Base-by-base conservation (phyloP, 2,329 filamentous ascomycete genomes). In the Sclerotinia spermophila region DNA sequence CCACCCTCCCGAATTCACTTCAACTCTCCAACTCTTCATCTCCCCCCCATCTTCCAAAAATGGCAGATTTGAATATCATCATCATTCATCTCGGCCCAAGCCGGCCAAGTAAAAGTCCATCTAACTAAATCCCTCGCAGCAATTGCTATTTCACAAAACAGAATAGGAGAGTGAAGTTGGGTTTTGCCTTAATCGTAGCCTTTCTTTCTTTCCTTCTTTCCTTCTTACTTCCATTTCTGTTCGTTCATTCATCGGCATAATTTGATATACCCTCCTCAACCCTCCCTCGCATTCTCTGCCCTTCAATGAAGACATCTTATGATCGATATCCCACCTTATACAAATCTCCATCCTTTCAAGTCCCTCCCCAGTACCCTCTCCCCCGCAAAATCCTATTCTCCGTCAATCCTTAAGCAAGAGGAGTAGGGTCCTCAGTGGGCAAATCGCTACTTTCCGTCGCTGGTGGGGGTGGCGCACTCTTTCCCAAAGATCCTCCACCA, bases 401-500 rank as follows among this genome's bases (percentile, higher is more conserved):
- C 2, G 30, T 53, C 21, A 7, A 30, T 27, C 10, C 3, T 42
- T 53, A 66, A 15, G 45, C 65, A 67, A 67, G 38, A 27, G 62
- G 62, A 19, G 11, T 60, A 42, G 61, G 51, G 15, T 58, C 40
- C n/a, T 70, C 68, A 21, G 61, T 71, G 15, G 78, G 77, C 30
- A 56, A 73, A 69, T 76, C 74, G 19, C 75, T 76, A 51, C 19
- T 79, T 79, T 83, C 82, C 55, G 80, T 78, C 33, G 84, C 84
- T 72, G 85, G 84, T 53, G 86, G 86, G 44, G 87, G 85, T 69
- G 90, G 88, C 24, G 88, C 84, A 76, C 86, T 86, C 77, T 85
- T 87, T 77, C 80, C 79, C 33, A 79, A 80, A 67, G 81, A 82
- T 76, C 86, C 85, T 64, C 82, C 84, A 71, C 86, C 87, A 81